Percentiles rank a stretch among this genome's conserved stretches.
Evolutionary conservation across 257 asterid genomes (phyloP).

Genomic region (Nemophila menziesii): DNA sequence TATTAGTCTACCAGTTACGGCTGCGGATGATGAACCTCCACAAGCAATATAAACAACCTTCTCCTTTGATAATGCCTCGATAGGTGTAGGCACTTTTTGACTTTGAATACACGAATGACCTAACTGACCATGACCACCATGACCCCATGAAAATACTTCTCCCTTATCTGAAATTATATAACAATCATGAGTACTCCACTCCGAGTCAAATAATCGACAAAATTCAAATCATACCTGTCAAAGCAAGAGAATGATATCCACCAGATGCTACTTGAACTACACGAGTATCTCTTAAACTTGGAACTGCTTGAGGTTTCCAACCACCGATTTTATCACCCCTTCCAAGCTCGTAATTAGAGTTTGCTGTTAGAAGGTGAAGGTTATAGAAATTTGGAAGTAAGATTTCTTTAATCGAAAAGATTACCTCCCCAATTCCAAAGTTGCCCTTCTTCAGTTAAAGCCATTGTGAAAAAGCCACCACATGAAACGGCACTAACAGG

Average conservation of each 20-base stretch:
- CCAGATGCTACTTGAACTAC: constrained; percentile 83
- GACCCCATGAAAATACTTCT: constrained; percentile 94
- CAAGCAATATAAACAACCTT: constrained; percentile 63
- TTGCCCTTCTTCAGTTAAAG: constrained; percentile 72
- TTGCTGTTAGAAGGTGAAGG: constrained; percentile 38
- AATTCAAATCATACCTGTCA: constrained; percentile 47
- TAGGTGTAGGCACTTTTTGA: constrained; percentile 52
- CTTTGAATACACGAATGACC: constrained; percentile 71
- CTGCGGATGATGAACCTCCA: constrained; percentile 95
- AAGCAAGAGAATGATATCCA: constrained; percentile 95
- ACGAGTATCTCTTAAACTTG: constrained; percentile 59
- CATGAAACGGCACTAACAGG: constrained; percentile 83
- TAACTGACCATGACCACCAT: constrained; percentile 89
- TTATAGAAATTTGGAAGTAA: constrained; percentile 1
- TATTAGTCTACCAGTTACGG: constrained; percentile 54
- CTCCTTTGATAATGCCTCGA: constrained; percentile 70
- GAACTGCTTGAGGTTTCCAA: constrained; percentile 87
- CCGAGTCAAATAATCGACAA: neutral
- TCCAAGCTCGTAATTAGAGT: constrained; percentile 95
- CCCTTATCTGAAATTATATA: constrained; percentile 53
- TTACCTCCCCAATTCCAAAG: constrained; percentile 99
- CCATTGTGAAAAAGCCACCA: constrained; percentile 97
- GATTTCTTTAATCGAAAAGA: neutral
- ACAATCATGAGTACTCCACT: constrained; percentile 11
- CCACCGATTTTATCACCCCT: constrained; percentile 88